These are phyloP conservation scores for Populus alba DNA, from an alignment of 345 rosid species.

Conservation along the genomic window DNA sequence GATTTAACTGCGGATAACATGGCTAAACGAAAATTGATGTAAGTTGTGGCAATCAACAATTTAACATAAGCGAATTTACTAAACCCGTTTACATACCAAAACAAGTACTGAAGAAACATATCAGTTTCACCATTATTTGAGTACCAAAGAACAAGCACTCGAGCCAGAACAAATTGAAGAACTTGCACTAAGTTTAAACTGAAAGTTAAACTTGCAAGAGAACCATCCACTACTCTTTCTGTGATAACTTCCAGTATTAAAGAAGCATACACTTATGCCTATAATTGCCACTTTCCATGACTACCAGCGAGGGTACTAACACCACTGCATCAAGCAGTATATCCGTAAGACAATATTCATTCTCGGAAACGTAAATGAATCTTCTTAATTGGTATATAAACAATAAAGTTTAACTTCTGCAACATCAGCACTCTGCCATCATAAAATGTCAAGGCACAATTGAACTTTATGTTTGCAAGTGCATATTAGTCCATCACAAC, in stretches of 20 bases:
- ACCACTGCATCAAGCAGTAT: neutral
- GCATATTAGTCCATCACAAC: constrained; percentile 30
- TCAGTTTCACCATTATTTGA: neutral
- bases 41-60: neutral
- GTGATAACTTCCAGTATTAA: neutral
- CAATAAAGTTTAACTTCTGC: constrained; percentile 23
- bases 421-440: constrained; percentile 17
- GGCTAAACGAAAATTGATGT: neutral
- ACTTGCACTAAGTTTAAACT: neutral
- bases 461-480: constrained; percentile 25
- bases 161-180: neutral
- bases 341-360: constrained; percentile 14
- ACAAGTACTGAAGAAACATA: neutral
- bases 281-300: neutral
- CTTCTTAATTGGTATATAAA: constrained; percentile 28
- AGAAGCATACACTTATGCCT: neutral
- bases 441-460: constrained; percentile 19
- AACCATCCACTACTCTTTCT: neutral
- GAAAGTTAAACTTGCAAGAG: neutral
- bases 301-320: neutral
- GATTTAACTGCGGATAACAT: neutral
- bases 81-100: neutral
- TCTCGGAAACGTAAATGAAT: constrained; percentile 20
- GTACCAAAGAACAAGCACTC: neutral
- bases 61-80: neutral